Evolutionary conservation across 768 basidiomycete species (phyloP), one percentile per base, ranked within the genome.

Genomic region (Suillus subluteus): DNA sequence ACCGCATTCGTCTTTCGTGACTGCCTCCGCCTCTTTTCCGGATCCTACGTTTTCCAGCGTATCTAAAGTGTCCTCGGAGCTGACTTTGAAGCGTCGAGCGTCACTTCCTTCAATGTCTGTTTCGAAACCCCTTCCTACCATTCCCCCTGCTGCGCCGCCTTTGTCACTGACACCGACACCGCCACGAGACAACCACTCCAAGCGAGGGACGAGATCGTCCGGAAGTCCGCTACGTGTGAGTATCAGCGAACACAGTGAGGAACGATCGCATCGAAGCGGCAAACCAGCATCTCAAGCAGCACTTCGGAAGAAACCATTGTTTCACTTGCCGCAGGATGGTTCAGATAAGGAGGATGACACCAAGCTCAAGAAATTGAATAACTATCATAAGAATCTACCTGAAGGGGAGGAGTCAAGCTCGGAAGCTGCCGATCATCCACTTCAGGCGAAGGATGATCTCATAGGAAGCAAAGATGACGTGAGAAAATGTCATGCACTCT

Each of bases 401-500:
- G 56, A 26, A 16, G n/a, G 21, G 23, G 56, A 30, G 38, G 63
- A 64, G 18, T 43, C 43, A 11, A 62, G 38, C 26, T 13, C 13
- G 26, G 43, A 61, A 26, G 26, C 26, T 58, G 63, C 26, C 38
- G 43, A 64, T 37, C 58, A 61, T 38, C 21, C 18, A 4, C 37
- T 40, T 38, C 48, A 32, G 62, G 35, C 13, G 18, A 50, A 64
- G 18, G 23, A 37, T 21, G 44, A 23, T 26, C 30, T 65, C 18
- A 2, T 12, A n/a, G 46, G 43, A 56, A 56, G 55, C 48, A 87
- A 84, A 70, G 88, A 89, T 58, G 73, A 80, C 43, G 70, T 82
- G 16, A 75, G 87, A 59, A 83, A 81, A 64, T 90, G 85, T 68
- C 90, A 98, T 72, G 91, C 94, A 7, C 84, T 98, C 61, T 83